These are phyloP conservation scores for Ballota nigra DNA, from an alignment of 257 asterid species.

Conservation along the genomic window DNA sequence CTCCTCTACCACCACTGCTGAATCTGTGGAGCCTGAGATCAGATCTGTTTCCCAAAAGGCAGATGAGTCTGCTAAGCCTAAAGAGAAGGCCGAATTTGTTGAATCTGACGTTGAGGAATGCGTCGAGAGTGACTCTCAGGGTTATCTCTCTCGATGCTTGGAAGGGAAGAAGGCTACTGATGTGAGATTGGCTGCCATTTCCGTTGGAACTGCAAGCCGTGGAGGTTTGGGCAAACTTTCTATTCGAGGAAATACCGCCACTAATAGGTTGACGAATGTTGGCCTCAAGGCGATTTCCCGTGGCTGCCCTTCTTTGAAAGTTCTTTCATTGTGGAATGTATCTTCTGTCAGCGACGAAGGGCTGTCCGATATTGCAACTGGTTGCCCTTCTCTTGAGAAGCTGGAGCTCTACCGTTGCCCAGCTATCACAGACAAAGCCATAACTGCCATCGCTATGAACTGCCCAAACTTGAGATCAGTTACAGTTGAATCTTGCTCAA, in stretches of 20 bases:
- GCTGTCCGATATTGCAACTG: slow-evolving; percentile 63
- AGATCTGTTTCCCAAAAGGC: slow-evolving; percentile 23
- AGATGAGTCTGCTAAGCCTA: slow-evolving; percentile 24
- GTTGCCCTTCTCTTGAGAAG: slow-evolving; percentile 71
- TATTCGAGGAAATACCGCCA: slow-evolving; percentile 60
- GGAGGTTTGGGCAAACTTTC: slow-evolving; percentile 96
- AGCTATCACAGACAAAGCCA: slow-evolving; percentile 63
- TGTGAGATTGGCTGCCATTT: slow-evolving; percentile 81
- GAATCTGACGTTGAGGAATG: slow-evolving; percentile 36
- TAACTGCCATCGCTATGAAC: slow-evolving; percentile 59
- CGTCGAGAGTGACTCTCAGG: slow-evolving; percentile 36
- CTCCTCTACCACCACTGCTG: background rate
- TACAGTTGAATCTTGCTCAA: slow-evolving; percentile 70
- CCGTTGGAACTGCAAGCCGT: slow-evolving; percentile 69
- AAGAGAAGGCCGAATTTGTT: slow-evolving; percentile 35
- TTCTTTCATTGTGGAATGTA: slow-evolving; percentile 74
- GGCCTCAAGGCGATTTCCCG: slow-evolving; percentile 82
- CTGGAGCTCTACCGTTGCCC: slow-evolving; percentile 77
- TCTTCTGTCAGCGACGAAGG: slow-evolving; percentile 77
- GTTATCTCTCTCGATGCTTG: slow-evolving; percentile 73
- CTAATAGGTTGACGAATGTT: slow-evolving; percentile 53
- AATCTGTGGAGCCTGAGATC: slow-evolving; percentile 34
- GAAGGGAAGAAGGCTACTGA: slow-evolving; percentile 91
- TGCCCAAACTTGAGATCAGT: slow-evolving; percentile 68
- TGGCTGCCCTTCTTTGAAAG: slow-evolving; percentile 73